These are phyloP conservation scores for Trifolium repens DNA, from an alignment of 306 rosid species.

Conservation along the genomic window DNA sequence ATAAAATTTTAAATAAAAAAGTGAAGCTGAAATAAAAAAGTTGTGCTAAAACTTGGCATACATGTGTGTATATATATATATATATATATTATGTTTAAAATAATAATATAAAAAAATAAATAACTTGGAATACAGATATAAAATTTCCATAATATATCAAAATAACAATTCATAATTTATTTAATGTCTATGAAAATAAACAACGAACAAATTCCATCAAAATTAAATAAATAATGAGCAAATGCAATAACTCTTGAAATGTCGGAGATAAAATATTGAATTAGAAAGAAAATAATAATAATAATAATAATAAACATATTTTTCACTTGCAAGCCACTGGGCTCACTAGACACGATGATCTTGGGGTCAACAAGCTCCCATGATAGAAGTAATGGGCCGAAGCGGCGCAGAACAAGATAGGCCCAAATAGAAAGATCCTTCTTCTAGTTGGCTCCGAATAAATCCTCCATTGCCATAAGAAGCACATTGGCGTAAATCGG, in stretches of 20 bases:
- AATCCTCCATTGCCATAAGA: background rate
- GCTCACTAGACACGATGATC: background rate
- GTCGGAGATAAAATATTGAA: background rate
- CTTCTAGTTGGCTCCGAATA: slow-evolving; percentile 3
- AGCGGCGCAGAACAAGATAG: slow-evolving; percentile 49
- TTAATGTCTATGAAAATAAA: background rate
- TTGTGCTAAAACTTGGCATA: no score
- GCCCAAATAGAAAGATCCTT: slow-evolving; percentile 30
- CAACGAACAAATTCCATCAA: background rate
- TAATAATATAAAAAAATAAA: no score
- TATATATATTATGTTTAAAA: no score
- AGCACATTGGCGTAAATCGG: slow-evolving; percentile 1
- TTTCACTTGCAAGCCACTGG: background rate
- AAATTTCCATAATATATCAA: background rate
- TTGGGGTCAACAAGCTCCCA: background rate
- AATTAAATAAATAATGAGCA: background rate
- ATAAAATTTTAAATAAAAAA: no score
- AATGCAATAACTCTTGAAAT: background rate
- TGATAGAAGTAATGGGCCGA: slow-evolving; percentile 47
- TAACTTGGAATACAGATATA: no score
- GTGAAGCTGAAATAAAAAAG: no score
- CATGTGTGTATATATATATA: no score
- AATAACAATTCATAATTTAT: background rate
- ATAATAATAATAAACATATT: background rate
- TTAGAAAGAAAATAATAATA: background rate